These are phyloP conservation scores for Leucaena leucocephala DNA, from an alignment of 306 rosid genomes.

Conservation along the genomic window DNA sequence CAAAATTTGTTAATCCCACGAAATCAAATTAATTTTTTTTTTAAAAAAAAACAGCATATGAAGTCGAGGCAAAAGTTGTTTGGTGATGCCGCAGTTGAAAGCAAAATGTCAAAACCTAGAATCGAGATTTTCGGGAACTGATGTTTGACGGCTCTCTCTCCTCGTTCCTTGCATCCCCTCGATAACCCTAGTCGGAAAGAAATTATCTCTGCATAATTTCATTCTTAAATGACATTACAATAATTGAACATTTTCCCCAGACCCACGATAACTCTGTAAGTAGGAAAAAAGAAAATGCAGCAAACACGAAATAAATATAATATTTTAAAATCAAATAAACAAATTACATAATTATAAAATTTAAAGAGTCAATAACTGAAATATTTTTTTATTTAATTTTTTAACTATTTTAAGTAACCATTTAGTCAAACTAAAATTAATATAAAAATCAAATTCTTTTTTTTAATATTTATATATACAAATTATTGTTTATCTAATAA, in stretches of 20 bases:
- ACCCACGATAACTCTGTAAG: too few relatives aligned
- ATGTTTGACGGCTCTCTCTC: slow-evolving; percentile 9
- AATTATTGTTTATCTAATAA: background rate
- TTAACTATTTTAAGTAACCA: background rate
- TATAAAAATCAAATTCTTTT: background rate
- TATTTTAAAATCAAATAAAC: too few relatives aligned
- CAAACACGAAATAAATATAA: background rate
- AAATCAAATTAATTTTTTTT: slow-evolving; percentile 25
- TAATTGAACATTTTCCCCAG: background rate
- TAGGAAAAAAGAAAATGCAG: too few relatives aligned
- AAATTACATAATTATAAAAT: background rate
- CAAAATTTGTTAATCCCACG: slow-evolving; percentile 41
- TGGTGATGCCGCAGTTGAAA: slow-evolving; percentile 59
- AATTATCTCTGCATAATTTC: background rate
- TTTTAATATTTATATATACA: background rate
- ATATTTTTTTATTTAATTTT: too few relatives aligned
- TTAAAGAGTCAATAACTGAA: too few relatives aligned
- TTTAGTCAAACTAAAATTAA: too few relatives aligned
- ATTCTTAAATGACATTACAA: too few relatives aligned
- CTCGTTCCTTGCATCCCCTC: background rate
- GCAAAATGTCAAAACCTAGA: slow-evolving; percentile 96
- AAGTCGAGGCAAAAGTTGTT: slow-evolving; percentile 62
- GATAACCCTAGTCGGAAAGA: background rate
- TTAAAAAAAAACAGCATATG: background rate
- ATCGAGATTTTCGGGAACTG: slow-evolving; percentile 41